Evolutionary conservation across 1,284 basidiomycete species (phyloP), one percentile per base, ranked within the genome.

Genomic region (Phellopilus nigrolimitatus): DNA sequence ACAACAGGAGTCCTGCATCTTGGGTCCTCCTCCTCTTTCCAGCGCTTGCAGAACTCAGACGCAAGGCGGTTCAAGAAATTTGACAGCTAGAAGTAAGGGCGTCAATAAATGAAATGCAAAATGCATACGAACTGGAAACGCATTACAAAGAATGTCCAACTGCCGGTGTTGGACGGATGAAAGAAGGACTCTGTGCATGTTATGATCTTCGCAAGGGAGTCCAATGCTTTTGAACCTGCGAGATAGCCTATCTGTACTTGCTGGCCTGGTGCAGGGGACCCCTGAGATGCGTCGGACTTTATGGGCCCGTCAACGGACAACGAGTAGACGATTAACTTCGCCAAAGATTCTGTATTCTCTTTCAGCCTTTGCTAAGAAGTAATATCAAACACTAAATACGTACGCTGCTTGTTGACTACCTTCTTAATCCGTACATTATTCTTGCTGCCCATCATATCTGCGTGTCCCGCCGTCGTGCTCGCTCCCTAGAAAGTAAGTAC

Each of bases 161-260:
- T 68, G 1, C 88, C 88, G 47, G 76, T 79, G 63, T 87, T 90
- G 2, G 90, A 88, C 3, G 91, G 91, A 66, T 97, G 93, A 66
- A 95, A 97, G 71, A 87, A 95, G 0, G 84, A 87, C 65, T 99
- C 97, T 4, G 89, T 92, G 56, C 91, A 95, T 10, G 91, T 95
- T 51, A 99, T 82, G 39, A 99, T 73, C 60, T 84, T 85, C 58
- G 92, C 88, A 22, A 99, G 73, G 21, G 92, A 87, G 60, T 97
- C 92, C 55, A 99, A 74, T 13, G 95, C 91, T 62, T 82, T 88
- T 3, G 88, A 94, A 6, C 97, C 95, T 0, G 83, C 95, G 27
- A 93, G 71, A 66, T 82, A 94, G 25, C 76, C 82, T 57, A 61
- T 66, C 60, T 68, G 64, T 19, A 59, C 6, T 57, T 58, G 4